Evolutionary conservation across 1,284 basidiomycete species (phyloP).

Genomic region (Rhodotorula sp.): DNA sequence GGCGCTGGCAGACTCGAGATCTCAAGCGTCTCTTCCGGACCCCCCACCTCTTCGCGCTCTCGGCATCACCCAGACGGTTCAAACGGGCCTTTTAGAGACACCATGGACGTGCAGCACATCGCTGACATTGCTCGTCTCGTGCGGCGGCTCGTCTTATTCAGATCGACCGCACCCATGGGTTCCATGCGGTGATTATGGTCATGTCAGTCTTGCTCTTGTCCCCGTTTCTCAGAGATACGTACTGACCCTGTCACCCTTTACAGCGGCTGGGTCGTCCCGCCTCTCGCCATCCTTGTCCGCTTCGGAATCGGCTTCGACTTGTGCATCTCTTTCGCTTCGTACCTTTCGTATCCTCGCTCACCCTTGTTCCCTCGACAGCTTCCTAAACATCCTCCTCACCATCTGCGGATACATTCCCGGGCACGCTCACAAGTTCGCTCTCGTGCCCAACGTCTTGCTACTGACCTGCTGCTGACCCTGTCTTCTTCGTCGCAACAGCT

Average conservation of each 20-base stretch:
- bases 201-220: conserved; percentile 56
- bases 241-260: not conserved
- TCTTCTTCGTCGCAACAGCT: conserved; percentile 6
- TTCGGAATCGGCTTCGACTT: conserved; percentile 79
- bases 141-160: not conserved
- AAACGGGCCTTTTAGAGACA: too few species aligned
- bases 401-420: conserved; percentile 85
- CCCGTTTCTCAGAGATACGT: too few species aligned
- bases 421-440: conserved; percentile 51
- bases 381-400: conserved; percentile 84
- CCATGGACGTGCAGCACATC: too few species aligned
- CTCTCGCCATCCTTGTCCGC: conserved; percentile 76
- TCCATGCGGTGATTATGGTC: conserved; percentile 75
- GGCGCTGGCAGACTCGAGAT: too few species aligned
- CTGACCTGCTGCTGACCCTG: not conserved
- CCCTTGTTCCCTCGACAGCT: conserved; percentile 47
- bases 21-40: not conserved
- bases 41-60: too few species aligned
- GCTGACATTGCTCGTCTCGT: too few species aligned
- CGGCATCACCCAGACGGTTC: too few species aligned
- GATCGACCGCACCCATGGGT: conserved; percentile 67
- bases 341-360: too few species aligned
- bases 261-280: conserved; percentile 40
- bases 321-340: not conserved
- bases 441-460: not conserved